A percentile compares a stretch with the other conserved stretches of the same genome.
These are phyloP conservation scores for Trichophaea hybrida DNA, from an alignment of 2,329 filamentous ascomycete genomes.

Conservation along the genomic window DNA sequence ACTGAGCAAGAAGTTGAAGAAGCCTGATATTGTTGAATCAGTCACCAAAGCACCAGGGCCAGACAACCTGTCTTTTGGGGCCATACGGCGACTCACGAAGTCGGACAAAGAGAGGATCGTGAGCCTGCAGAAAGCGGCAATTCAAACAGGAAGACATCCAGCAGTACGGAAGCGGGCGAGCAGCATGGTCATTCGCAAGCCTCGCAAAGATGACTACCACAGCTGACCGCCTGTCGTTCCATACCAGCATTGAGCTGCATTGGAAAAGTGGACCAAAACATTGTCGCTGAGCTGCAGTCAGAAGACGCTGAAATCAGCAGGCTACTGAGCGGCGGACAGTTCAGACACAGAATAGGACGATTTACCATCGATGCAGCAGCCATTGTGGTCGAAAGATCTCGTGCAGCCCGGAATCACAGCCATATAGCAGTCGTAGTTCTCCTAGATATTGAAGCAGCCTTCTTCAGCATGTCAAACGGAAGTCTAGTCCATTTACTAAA, in stretches of 20 bases:
- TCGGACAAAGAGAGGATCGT: background rate
- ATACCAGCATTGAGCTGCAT: constrained; percentile 1
- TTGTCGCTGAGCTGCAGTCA: background rate
- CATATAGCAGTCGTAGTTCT: background rate
- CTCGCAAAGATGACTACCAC: background rate
- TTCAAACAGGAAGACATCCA: background rate
- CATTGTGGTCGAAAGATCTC: no score
- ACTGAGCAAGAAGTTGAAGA: background rate
- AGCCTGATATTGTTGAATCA: background rate
- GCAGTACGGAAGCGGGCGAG: background rate
- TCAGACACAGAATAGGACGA: background rate
- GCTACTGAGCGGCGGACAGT: background rate
- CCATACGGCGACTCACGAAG: background rate
- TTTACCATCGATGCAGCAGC: background rate
- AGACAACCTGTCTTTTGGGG: no score
- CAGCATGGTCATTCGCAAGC: constrained; percentile 1
- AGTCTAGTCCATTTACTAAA: background rate
- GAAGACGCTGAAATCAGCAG: no score
- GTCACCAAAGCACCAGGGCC: background rate
- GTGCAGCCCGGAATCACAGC: background rate
- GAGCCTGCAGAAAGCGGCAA: background rate
- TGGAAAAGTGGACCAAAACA: constrained; percentile 5
- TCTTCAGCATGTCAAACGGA: background rate
- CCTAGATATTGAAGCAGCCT: constrained; percentile 1
- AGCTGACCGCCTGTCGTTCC: background rate